Conservation (phyloP, 371 early-diverging fungal species). For the Mucor ambiguus region DNA sequence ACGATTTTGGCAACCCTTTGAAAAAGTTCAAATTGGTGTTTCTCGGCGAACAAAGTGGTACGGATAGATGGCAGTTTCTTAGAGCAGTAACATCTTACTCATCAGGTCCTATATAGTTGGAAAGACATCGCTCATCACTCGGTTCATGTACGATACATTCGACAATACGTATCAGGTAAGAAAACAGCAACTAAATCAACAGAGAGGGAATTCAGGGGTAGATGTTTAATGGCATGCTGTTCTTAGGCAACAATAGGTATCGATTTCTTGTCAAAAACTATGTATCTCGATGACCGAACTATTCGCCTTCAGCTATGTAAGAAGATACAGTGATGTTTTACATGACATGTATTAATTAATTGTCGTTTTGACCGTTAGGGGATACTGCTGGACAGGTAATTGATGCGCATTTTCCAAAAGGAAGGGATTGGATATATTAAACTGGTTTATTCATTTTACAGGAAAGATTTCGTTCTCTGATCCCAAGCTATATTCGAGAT, state of each 20-base stretch:
- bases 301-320: constrained; percentile 97
- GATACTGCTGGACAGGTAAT: constrained; percentile 99
- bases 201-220: neutral
- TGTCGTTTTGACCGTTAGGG: constrained; percentile 37
- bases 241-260: constrained; percentile 98
- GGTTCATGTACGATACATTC: constrained; percentile 99
- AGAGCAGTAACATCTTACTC: neutral
- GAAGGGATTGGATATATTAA: neutral
- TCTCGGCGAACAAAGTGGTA: constrained; percentile 96
- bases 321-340: neutral
- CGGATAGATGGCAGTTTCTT: constrained; percentile 7
- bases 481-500: constrained; percentile 98
- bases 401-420: neutral
- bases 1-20: constrained; percentile 64
- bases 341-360: neutral
- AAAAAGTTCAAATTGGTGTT: constrained; percentile 93
- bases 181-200: neutral
- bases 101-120: constrained; percentile 75
- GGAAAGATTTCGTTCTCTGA: constrained; percentile 95
- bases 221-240: neutral
- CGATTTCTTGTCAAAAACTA: constrained; percentile 99
- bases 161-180: constrained; percentile 94
- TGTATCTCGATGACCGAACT: constrained; percentile 96
- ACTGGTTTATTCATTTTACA: constrained; percentile 24
- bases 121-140: constrained; percentile 98